A percentile compares a stretch with the other conserved stretches of the same genome.
These are phyloP conservation scores for Penicillium glabrum DNA, from an alignment of 2,329 filamentous ascomycete species.

Conservation along the genomic window DNA sequence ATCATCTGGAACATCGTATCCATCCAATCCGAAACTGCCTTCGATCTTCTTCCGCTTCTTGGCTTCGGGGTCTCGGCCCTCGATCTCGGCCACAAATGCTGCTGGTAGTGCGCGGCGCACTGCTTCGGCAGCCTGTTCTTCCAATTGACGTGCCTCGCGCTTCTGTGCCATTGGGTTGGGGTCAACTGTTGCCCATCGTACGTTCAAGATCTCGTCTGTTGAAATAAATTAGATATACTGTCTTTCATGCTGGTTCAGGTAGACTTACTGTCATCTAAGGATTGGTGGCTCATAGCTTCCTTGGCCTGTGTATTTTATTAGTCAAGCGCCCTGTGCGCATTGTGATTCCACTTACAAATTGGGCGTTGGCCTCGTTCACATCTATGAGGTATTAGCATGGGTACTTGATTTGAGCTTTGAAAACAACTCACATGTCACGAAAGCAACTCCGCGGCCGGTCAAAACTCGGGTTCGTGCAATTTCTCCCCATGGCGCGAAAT, in stretches of 20 bases:
- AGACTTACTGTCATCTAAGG: conserved; percentile 68
- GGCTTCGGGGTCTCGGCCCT: conserved; percentile 84
- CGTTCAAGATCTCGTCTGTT: conserved; percentile 77
- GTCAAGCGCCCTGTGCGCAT: neutral
- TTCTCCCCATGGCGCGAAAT: conserved; percentile 96
- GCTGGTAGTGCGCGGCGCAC: conserved; percentile 83
- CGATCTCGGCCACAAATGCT: conserved; percentile 89
- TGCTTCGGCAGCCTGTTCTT: conserved; percentile 95
- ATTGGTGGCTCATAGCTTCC: conserved; percentile 94
- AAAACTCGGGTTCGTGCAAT: conserved; percentile 81
- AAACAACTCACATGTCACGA: conserved; percentile 63
- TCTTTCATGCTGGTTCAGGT: neutral
- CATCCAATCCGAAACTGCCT: conserved; percentile 81
- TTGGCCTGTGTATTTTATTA: conserved; percentile 50
- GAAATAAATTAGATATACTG: neutral
- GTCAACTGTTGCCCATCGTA: conserved; percentile 94
- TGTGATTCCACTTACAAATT: conserved; percentile 58
- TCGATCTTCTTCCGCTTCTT: conserved; percentile 87
- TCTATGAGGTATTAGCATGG: neutral
- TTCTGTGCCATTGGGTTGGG: conserved; percentile 95
- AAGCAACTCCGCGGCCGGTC: conserved; percentile 85
- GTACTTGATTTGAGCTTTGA: neutral
- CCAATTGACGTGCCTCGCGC: conserved; percentile 80
- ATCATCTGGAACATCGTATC: conserved; percentile 91
- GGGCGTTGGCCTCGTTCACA: conserved; percentile 77